Evolutionary conservation across 2,329 filamentous ascomycete species (phyloP).

Genomic region (Fusarium mangiferae): DNA sequence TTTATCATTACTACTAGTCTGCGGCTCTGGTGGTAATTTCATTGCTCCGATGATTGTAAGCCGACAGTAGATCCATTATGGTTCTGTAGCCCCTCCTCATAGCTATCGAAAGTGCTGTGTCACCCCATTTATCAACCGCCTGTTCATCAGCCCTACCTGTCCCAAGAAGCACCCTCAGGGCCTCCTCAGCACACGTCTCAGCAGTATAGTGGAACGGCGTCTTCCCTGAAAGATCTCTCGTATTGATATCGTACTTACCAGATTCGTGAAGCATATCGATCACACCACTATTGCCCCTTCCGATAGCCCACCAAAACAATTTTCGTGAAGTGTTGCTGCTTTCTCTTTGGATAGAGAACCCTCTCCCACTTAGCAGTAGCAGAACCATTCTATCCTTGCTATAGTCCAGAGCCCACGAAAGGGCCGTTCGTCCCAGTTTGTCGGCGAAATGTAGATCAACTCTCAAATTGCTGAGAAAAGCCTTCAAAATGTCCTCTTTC

Average conservation of each 20-base stretch:
- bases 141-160: fast-evolving
- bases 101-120: neutral
- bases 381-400: neutral
- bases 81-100: fast-evolving
- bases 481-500: fast-evolving
- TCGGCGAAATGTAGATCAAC: fast-evolving
- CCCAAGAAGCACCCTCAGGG: neutral
- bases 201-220: neutral
- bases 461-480: fast-evolving
- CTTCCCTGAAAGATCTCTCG: fast-evolving
- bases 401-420: neutral
- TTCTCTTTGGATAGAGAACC: neutral
- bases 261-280: neutral
- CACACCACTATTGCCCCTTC: fast-evolving
- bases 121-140: fast-evolving
- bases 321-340: too few relatives aligned
- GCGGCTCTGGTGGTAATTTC: neutral
- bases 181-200: neutral
- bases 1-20: too few relatives aligned
- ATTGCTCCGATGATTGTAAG: fast-evolving
- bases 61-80: fast-evolving
- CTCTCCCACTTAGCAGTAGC: neutral
- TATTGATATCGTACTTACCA: neutral
- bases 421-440: neutral
- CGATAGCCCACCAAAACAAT: neutral